phyloP scores from a whole-genome alignment of 345 rosid species.

The Pugionium cornutum region DNA sequence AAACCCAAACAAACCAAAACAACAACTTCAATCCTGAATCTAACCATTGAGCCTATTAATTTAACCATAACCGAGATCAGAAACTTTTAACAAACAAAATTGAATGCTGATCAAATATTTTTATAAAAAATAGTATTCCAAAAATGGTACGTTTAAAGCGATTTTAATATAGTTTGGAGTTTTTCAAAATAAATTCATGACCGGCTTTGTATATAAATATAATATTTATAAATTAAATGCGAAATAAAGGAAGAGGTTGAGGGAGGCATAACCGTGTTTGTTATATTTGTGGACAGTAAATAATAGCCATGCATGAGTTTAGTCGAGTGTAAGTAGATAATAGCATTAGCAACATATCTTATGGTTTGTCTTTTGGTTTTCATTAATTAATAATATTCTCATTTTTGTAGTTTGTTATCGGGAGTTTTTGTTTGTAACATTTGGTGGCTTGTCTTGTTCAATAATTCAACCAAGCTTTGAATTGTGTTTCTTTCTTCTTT shows the following conservation, averaged over 20 bases:
- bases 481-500: conserved; percentile 37
- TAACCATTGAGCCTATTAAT: too few species aligned
- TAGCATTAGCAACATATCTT: background rate
- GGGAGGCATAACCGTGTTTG: conserved; percentile 23
- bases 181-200: too few species aligned
- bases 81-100: too few species aligned
- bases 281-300: conserved; percentile 25
- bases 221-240: too few species aligned
- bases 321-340: conserved; percentile 32
- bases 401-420: conserved; percentile 34
- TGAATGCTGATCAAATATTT: too few species aligned
- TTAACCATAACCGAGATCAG: too few species aligned
- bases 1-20: too few species aligned
- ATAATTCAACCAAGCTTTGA: conserved; percentile 36
- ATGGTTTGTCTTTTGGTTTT: background rate
- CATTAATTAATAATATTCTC: conserved; percentile 10
- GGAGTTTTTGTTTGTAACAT: conserved; percentile 36
- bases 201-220: too few species aligned
- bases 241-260: conserved; percentile 3
- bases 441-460: conserved; percentile 36
- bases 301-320: conserved; percentile 31
- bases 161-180: too few species aligned
- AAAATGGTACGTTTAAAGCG: too few species aligned
- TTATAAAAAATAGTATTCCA: too few species aligned
- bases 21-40: too few species aligned